Conservation (phyloP, 148 eudicot genomes). For the Gaultheria prostrata region DNA sequence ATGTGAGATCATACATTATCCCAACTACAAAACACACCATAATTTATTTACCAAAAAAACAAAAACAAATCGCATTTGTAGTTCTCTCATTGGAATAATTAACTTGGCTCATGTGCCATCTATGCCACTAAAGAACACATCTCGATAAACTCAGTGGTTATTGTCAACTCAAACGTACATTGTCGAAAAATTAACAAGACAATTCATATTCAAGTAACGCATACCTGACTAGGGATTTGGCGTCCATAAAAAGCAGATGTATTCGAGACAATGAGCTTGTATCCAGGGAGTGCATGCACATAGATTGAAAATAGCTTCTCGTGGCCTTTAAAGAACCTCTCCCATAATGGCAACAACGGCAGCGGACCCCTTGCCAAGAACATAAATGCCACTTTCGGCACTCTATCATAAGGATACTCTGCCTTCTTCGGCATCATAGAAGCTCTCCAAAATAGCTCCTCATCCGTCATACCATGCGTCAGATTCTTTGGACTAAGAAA, state of each 20-base stretch:
- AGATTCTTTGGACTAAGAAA: conserved; percentile 39
- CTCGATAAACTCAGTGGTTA: neutral
- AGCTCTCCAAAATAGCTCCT: conserved; percentile 78
- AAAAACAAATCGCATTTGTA: conserved; percentile 3
- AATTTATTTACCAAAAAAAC: too few species aligned
- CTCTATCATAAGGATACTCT: conserved; percentile 56
- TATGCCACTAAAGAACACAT: too few species aligned
- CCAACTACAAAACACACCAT: too few species aligned
- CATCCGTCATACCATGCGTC: conserved; percentile 55
- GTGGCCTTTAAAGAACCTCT: conserved; percentile 70
- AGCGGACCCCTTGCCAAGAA: conserved; percentile 73
- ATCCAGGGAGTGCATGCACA: conserved; percentile 63
- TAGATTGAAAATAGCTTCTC: conserved; percentile 59
- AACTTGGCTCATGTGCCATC: neutral
- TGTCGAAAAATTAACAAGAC: neutral
- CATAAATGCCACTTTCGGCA: conserved; percentile 78
- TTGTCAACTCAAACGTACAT: neutral
- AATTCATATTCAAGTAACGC: neutral
- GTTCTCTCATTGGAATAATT: neutral
- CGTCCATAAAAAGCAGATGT: conserved; percentile 64
- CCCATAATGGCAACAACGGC: conserved; percentile 78
- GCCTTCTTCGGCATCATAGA: conserved; percentile 62
- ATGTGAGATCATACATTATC: too few species aligned
- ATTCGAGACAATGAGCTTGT: conserved; percentile 45
- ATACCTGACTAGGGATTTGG: conserved; percentile 77